Base-by-base conservation (phyloP, 176 grass and related monocot species). In the Triticum aestivum region DNA sequence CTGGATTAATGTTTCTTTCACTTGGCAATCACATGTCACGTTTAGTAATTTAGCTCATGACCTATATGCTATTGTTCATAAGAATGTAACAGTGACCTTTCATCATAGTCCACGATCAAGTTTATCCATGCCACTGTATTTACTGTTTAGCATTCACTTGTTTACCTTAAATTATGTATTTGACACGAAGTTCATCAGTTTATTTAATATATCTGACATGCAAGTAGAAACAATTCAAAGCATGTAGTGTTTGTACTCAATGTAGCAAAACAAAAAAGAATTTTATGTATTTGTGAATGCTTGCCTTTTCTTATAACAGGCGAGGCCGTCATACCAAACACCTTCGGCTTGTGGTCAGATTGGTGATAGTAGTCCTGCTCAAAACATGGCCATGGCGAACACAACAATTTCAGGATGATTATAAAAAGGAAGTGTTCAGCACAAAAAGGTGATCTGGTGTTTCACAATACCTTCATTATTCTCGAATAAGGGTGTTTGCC, bases 281-380 rank as follows among this genome's bases (percentile, higher is more conserved):
- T 17, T 77, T 2, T 47, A 54, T 42, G 30, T 54, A 27, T 78
- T 47, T 65, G 58, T 20, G 29, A 59, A 84, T 74, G 9, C 93
- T 87, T 85, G 59, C 91, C 93, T 92, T 95, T 98, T 80, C 84
- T 93, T 87, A 95, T 89, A 87, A 94, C 84, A 79, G 96, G 91
- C 47, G 93, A 98, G 52, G 93, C 91, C 59, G 96, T 95, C 93
- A 98, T 92, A 68, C 91, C 93, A 62, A 98, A 94, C 18, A 98
- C 78, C 78, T 83, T 92, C 84, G 93, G 91, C 73, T 86, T 95
- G 61, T 72, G 59, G 27, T 88, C 83, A 76, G 85, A 85, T 70
- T 72, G 88, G 73, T 92, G 88, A 90, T 98, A 98, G 78, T 95
- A 98, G 73, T 98, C 96, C 96, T 98, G 63, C 45, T 77, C 75